Evolutionary conservation across 1,284 basidiomycete species (phyloP).

Genomic region (Stygiomarasmius scandens): DNA sequence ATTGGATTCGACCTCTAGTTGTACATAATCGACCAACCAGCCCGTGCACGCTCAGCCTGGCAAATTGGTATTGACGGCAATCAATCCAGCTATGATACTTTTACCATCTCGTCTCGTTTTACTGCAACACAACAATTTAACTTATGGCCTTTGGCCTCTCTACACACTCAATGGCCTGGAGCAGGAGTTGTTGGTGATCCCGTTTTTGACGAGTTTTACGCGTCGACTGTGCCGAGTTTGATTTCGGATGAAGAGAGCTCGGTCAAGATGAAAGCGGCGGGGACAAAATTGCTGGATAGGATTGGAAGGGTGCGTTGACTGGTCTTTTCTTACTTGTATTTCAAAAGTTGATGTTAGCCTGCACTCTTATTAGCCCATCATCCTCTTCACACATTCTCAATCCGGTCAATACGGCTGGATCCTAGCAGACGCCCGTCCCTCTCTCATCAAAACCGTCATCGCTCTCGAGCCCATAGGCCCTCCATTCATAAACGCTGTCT

Average conservation of each 20-base stretch:
- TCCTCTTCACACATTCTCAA: constrained; percentile 52
- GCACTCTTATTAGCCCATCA: constrained; percentile 37
- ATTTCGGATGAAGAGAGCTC: constrained; percentile 34
- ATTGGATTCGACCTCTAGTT: constrained; percentile 31
- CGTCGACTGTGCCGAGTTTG: constrained; percentile 39
- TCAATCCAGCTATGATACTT: constrained; percentile 31
- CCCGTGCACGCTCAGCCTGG: constrained; percentile 51
- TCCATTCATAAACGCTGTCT: constrained; percentile 48
- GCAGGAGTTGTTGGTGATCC: constrained; percentile 48
- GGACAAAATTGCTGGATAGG: constrained; percentile 36
- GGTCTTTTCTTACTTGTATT: constrained; percentile 9
- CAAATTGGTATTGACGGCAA: constrained; percentile 43
- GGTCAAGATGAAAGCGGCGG: constrained; percentile 34
- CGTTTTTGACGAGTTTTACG: constrained; percentile 47
- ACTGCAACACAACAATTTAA: constrained; percentile 43
- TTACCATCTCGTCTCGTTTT: constrained; percentile 41
- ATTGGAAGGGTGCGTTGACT: constrained; percentile 33
- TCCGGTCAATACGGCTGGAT: constrained; percentile 50
- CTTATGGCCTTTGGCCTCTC: constrained; percentile 47
- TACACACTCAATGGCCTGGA: constrained; percentile 57
- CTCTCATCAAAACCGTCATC: constrained; percentile 44
- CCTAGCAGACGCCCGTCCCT: constrained; percentile 47
- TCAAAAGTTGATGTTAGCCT: no score
- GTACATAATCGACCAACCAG: constrained; percentile 53
- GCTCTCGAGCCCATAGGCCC: constrained; percentile 52